Conservation (phyloP, 805 yeast genomes). For the Saturnispora diversa region DNA sequence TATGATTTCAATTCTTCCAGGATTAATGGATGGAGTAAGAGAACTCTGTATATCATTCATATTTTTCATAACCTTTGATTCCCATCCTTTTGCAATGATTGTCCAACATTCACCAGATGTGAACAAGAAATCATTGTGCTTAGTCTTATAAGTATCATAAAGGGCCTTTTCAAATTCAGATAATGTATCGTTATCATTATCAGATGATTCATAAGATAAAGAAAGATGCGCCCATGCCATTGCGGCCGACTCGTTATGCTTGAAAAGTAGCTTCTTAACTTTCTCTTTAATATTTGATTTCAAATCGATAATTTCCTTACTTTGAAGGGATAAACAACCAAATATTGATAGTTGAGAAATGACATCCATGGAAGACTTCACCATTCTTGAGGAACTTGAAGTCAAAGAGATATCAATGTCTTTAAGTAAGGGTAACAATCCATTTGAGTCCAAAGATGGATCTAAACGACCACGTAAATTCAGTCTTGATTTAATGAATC, state of each 20-base stretch:
- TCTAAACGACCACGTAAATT: conserved; percentile 27
- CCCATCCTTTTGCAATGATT: conserved; percentile 68
- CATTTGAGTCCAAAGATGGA: conserved; percentile 13
- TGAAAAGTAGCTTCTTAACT: conserved; percentile 38
- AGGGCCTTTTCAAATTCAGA: conserved; percentile 36
- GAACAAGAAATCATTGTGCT: conserved; percentile 68
- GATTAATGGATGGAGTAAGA: conserved; percentile 26
- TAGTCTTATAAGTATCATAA: conserved; percentile 53
- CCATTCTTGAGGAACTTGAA: conserved; percentile 17
- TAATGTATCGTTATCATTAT: conserved; percentile 8
- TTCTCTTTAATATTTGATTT: conserved; percentile 23
- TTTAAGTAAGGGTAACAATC: conserved; percentile 20
- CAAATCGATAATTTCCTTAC: conserved; percentile 18
- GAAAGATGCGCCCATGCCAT: conserved; percentile 50
- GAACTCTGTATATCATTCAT: conserved; percentile 57
- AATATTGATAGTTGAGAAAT: conserved; percentile 38
- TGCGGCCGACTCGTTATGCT: conserved; percentile 46
- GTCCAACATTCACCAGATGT: conserved; percentile 80
- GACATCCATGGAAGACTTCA: conserved; percentile 30
- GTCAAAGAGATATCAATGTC: conserved; percentile 17
- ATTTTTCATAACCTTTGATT: conserved; percentile 45
- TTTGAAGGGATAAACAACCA: conserved; percentile 31
- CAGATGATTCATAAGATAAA: conserved; percentile 25
- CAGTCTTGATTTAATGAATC: conserved; percentile 42
- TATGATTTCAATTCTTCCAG: conserved; percentile 26